Evolutionary conservation across 345 rosid genomes (phyloP).

Genomic region (Hibiscus syriacus): DNA sequence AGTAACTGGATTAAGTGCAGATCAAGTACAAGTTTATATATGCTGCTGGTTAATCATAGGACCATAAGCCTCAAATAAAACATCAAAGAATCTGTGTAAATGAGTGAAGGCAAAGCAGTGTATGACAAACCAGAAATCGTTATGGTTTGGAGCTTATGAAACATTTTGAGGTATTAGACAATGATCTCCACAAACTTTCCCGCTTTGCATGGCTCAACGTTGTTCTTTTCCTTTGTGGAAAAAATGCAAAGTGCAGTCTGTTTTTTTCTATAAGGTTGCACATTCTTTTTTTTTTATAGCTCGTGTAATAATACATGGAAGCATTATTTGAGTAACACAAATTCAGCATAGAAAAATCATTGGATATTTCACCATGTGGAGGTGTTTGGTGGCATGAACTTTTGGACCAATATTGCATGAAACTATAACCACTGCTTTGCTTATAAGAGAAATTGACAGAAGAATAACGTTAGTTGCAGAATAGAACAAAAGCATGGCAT

Average conservation of each 20-base stretch:
- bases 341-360: background rate
- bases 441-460: constrained; percentile 9
- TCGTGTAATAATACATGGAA: background rate
- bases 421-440: constrained; percentile 9
- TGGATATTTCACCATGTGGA: background rate
- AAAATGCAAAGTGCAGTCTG: constrained; percentile 19
- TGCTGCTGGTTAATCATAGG: background rate
- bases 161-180: too few species aligned
- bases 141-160: background rate
- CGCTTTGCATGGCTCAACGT: too few species aligned
- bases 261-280: background rate
- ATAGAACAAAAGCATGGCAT: background rate
- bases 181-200: too few species aligned
- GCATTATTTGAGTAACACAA: background rate
- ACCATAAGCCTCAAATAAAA: background rate
- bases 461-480: background rate
- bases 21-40: too few species aligned
- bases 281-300: background rate
- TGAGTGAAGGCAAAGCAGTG: constrained; percentile 12
- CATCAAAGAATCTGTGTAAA: too few species aligned
- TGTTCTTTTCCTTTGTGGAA: constrained; percentile 5
- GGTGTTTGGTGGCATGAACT: background rate
- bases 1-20: too few species aligned
- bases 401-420: constrained; percentile 6
- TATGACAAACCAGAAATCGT: constrained; percentile 8